Conservation (phyloP, 257 asterid species). For the Ophiorrhiza pumila region DNA sequence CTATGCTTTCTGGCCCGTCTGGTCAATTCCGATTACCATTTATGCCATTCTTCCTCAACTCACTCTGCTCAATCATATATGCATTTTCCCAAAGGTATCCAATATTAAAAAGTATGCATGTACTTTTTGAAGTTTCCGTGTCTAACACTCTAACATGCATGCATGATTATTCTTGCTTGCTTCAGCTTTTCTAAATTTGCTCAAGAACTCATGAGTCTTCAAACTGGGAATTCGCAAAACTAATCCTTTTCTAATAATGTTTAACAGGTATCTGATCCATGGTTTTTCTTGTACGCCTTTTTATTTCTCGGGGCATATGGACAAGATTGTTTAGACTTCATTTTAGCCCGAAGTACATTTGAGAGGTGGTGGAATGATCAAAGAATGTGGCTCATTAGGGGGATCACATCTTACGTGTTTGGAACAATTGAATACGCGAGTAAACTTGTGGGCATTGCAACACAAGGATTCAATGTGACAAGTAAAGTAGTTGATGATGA, state of each 20-base stretch:
- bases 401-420: constrained; percentile 45
- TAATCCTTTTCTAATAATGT: not conserved
- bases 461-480: constrained; percentile 60
- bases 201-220: no score
- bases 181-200: no score
- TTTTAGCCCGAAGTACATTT: constrained; percentile 39
- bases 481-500: constrained; percentile 58
- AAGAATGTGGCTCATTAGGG: constrained; percentile 71
- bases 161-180: no score
- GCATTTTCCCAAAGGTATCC: constrained; percentile 69
- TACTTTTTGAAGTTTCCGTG: no score
- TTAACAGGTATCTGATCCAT: constrained; percentile 49
- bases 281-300: constrained; percentile 50
- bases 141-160: no score
- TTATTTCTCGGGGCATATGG: constrained; percentile 59
- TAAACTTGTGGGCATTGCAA: constrained; percentile 46
- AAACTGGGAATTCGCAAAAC: no score
- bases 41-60: constrained; percentile 64
- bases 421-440: constrained; percentile 47
- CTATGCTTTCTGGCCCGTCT: constrained; percentile 65
- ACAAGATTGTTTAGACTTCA: constrained; percentile 62
- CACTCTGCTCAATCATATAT: constrained; percentile 39
- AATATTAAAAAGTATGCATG: not conserved
- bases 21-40: constrained; percentile 52
- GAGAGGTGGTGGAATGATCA: constrained; percentile 84